Evolutionary conservation across 2,329 filamentous ascomycete genomes (phyloP).

Genomic region (Albophoma yamanashiensis): DNA sequence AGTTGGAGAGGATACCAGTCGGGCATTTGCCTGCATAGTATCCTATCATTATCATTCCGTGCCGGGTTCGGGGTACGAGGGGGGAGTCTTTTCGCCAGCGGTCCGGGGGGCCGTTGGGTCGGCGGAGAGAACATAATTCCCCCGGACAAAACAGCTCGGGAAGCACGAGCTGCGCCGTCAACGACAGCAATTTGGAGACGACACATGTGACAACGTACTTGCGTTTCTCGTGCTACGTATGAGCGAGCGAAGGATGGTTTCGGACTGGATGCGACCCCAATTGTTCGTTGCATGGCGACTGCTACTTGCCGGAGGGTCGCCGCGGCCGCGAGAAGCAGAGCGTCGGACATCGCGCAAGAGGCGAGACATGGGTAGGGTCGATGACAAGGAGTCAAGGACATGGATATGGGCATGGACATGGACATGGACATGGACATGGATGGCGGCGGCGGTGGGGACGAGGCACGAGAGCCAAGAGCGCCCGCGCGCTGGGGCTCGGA

Average conservation of each 20-base stretch:
- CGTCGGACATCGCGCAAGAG: not conserved
- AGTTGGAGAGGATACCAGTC: not conserved
- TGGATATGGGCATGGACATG: too few relatives aligned
- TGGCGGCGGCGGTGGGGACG: not conserved
- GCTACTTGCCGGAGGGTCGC: not conserved
- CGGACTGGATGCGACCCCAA: not conserved
- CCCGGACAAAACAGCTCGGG: too few relatives aligned
- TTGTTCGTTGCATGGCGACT: not conserved
- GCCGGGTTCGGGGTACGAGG: too few relatives aligned
- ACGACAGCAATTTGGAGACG: not conserved
- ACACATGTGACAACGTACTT: not conserved
- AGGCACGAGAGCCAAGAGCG: not conserved
- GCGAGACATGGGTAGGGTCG: not conserved
- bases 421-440: not conserved
- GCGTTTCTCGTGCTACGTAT: not conserved
- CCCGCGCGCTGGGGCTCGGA: not conserved
- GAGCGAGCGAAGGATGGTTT: not conserved
- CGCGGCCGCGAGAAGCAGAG: not conserved
- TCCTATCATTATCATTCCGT: too few relatives aligned
- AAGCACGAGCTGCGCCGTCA: not conserved
- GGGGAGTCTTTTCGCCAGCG: too few relatives aligned
- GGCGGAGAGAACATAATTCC: not conserved
- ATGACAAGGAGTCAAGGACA: too few relatives aligned
- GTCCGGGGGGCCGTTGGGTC: not conserved
- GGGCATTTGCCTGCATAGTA: too few relatives aligned